A percentile compares a stretch with the other conserved stretches of the same genome.
Evolutionary conservation across 2,329 filamentous ascomycete species (phyloP).

Genomic region (Tolypocladium endophyticum): DNA sequence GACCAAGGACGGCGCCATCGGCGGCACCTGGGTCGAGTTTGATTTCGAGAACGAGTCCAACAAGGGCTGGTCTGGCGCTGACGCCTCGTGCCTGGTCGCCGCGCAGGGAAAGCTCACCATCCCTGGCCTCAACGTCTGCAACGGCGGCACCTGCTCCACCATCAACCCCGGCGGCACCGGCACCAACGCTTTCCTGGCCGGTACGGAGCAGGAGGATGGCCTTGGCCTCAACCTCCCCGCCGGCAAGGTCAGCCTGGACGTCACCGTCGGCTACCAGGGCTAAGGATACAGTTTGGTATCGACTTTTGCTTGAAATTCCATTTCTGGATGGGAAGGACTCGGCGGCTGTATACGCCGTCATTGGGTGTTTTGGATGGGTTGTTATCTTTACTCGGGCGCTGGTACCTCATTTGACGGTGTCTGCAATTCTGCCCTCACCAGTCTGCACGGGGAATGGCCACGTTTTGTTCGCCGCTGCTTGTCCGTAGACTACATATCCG

Average conservation of each 20-base stretch:
- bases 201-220: constrained; percentile 26
- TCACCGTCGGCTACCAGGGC: constrained; percentile 20
- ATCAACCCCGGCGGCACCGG: constrained; percentile 24
- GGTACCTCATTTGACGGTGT: neutral
- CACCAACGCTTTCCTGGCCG: constrained; percentile 25
- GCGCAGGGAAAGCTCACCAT: constrained; percentile 18
- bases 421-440: neutral
- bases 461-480: neutral
- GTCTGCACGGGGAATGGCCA: neutral
- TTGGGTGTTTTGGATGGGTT: constrained; percentile 8
- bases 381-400: constrained; percentile 1
- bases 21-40: constrained; percentile 38
- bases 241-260: constrained; percentile 15
- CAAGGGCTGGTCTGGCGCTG: constrained; percentile 37
- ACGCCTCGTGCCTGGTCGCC: constrained; percentile 38
- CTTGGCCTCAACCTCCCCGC: constrained; percentile 27
- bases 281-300: neutral
- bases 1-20: constrained; percentile 29
- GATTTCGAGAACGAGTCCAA: constrained; percentile 36
- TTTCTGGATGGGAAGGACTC: neutral
- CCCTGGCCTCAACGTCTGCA: constrained; percentile 27
- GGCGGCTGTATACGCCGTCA: neutral
- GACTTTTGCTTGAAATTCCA: neutral
- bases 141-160: constrained; percentile 29
- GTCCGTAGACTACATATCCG: neutral